Conservation (phyloP, 2,329 filamentous ascomycete species). For the Clarireedia sp. region DNA sequence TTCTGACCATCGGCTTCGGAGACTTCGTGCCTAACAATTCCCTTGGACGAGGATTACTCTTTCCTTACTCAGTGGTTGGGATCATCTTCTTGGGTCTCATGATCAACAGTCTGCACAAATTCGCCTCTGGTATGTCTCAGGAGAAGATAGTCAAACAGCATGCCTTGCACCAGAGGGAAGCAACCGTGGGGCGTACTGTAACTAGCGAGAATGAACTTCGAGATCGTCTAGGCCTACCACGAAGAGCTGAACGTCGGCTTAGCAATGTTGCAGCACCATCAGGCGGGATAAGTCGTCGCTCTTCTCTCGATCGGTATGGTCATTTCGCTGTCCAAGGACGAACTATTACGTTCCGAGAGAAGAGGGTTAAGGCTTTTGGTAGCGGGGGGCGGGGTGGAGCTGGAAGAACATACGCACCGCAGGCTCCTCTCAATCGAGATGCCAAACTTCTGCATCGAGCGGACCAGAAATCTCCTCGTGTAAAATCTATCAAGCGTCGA, state of each 20-base stretch:
- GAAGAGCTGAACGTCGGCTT: slow-evolving; percentile 11
- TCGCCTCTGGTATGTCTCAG: slow-evolving; percentile 49
- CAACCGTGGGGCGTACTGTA: slow-evolving; percentile 46
- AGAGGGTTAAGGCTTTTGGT: slow-evolving; percentile 11
- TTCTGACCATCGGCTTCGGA: slow-evolving; percentile 53
- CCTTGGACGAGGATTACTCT: slow-evolving; percentile 49
- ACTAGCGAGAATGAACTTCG: slow-evolving; percentile 43
- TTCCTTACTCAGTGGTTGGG: slow-evolving; percentile 60
- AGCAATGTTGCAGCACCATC: slow-evolving; percentile 11
- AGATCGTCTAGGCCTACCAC: slow-evolving; percentile 31
- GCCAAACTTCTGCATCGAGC: slow-evolving; percentile 19
- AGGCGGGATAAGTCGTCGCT: slow-evolving; percentile 18
- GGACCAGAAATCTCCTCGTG: slow-evolving; percentile 9
- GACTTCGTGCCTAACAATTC: slow-evolving; percentile 50
- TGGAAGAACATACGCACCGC: slow-evolving; percentile 12
- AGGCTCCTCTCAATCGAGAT: slow-evolving; percentile 19
- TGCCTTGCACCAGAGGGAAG: slow-evolving; percentile 43
- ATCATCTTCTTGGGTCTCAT: slow-evolving; percentile 64
- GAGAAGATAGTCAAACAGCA: slow-evolving; percentile 56
- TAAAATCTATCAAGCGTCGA: slow-evolving; percentile 15
- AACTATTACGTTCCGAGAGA: slow-evolving; percentile 31
- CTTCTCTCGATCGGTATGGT: slow-evolving; percentile 29
- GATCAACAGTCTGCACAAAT: slow-evolving; percentile 55
- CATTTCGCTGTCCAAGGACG: slow-evolving; percentile 30
- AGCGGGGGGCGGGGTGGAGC: slow-evolving; percentile 26